These are phyloP conservation scores for Tolypocladium sp. DNA, from an alignment of 2,329 filamentous ascomycete species.

Conservation along the genomic window DNA sequence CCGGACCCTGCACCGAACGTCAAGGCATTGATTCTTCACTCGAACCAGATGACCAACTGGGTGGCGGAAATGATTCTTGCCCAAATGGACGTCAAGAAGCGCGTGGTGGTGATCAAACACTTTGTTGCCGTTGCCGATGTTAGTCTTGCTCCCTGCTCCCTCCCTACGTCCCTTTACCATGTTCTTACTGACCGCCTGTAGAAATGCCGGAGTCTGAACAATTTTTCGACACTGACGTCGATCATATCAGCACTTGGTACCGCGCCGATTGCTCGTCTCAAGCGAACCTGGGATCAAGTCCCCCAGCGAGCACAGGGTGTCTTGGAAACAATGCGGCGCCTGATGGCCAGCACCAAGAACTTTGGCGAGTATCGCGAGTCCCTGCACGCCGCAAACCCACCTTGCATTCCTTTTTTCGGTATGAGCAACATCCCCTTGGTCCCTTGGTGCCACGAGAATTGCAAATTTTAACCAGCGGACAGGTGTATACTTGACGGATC, in stretches of 20 bases:
- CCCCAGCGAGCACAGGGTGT: conserved; percentile 72
- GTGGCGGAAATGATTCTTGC: conserved; percentile 98
- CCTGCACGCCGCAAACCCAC: conserved; percentile 84
- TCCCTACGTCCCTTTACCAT: not conserved
- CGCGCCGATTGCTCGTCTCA: conserved; percentile 87
- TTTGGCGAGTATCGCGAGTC: conserved; percentile 95
- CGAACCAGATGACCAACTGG: conserved; percentile 98
- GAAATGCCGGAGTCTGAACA: conserved; percentile 92
- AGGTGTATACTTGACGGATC: conserved; percentile 94
- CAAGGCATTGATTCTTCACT: conserved; percentile 92
- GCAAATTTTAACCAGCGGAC: not conserved
- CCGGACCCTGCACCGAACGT: conserved; percentile 87
- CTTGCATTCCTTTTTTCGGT: conserved; percentile 98
- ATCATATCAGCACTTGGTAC: conserved; percentile 95
- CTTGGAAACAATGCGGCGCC: conserved; percentile 81
- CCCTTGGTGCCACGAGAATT: not conserved
- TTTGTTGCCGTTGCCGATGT: conserved; percentile 95
- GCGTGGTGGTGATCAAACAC: conserved; percentile 96
- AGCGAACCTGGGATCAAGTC: conserved; percentile 89
- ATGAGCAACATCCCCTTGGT: conserved; percentile 19
- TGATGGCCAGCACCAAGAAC: conserved; percentile 98
- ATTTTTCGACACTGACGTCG: conserved; percentile 93
- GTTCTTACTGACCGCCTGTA: conserved; percentile 25
- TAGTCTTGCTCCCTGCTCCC: conserved; percentile 27
- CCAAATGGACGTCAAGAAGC: conserved; percentile 88